These are phyloP conservation scores for Brettanomyces sp. DNA, from an alignment of 805 yeast species.

Conservation along the genomic window DNA sequence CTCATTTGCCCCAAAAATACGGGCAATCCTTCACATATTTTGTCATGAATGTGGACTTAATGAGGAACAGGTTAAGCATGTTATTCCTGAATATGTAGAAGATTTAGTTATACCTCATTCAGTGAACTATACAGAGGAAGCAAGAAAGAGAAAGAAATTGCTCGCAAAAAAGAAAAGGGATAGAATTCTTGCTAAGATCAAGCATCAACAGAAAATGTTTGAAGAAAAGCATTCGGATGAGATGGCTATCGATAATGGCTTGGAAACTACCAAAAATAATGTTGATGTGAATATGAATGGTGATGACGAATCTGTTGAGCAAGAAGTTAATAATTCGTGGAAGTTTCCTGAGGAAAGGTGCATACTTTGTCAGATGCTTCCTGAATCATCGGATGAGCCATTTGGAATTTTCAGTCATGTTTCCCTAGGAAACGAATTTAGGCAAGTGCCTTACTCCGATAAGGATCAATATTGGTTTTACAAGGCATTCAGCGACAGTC, in stretches of 20 bases:
- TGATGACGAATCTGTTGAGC: neutral
- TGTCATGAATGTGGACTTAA: constrained; percentile 9
- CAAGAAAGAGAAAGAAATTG: constrained; percentile 51
- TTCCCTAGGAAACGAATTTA: constrained; percentile 46
- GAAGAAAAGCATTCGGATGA: constrained; percentile 37
- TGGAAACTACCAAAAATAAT: constrained; percentile 36
- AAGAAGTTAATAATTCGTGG: constrained; percentile 38
- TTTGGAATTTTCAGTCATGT: constrained; percentile 69
- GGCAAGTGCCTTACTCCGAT: constrained; percentile 47
- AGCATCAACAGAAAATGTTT: constrained; percentile 71
- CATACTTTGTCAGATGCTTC: constrained; percentile 73
- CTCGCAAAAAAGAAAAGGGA: constrained; percentile 62
- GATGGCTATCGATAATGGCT: constrained; percentile 16
- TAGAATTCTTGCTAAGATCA: constrained; percentile 68
- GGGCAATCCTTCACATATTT: constrained; percentile 37
- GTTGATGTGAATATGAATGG: constrained; percentile 20
- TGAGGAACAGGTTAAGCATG: constrained; percentile 24
- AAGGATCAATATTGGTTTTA: constrained; percentile 55
- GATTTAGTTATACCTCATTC: neutral
- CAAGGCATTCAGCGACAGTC: constrained; percentile 48
- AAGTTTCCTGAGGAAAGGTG: constrained; percentile 67
- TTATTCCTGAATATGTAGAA: constrained; percentile 21
- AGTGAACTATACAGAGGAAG: constrained; percentile 22
- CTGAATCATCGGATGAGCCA: constrained; percentile 45
- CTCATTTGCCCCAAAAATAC: constrained; percentile 43